Evolutionary conservation across 2,329 filamentous ascomycete species (phyloP), one percentile per base, ranked within the genome.

Genomic region (Fusarium sp.): DNA sequence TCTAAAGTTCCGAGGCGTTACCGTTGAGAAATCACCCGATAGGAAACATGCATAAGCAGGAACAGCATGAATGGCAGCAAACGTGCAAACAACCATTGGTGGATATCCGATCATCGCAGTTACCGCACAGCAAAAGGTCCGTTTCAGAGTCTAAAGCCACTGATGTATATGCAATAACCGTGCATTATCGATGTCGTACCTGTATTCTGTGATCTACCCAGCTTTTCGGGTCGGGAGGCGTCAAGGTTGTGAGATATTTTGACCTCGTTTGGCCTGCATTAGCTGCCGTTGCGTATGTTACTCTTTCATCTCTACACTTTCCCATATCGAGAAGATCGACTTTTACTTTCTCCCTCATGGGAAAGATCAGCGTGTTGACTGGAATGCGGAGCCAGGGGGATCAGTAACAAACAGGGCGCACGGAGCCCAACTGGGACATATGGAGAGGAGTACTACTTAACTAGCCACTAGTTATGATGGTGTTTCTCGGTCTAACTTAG

Each of bases 351-450:
- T 44, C 20, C 38, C 24, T 18, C 16, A 44, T 53, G 22, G n/a
- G 32, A 22, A 24, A 15, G 24, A 41, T 47, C 43, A 22, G 40
- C 43, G 32, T 20, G 13, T 27, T n/a, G 40, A 54, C 51, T 67
- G 64, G 64, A 67, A 67, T 67, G 64, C 29, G 41, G 65, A 62
- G 57, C 51, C 45, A 62, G 52, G 61, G 46, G 43, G 30, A 40
- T 40, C 18, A 13, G 16, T 47, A 4, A 29, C 22, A 20, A 51
- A 41, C 22, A 45, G 30, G 27, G 12, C 20, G 13, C 30, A 12
- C 16, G 30, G 25, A 40, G 40, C 29, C 47, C 30, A 43, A 22
- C 46, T 34, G 20, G 27, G 20, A 24, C 22, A n/a, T n/a, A 20
- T n/a, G 29, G 20, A 34, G 49, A 38, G 46, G 52, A 25, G 48